Conservation (phyloP, 768 basidiomycete genomes). For the Mycena sanguinolenta region DNA sequence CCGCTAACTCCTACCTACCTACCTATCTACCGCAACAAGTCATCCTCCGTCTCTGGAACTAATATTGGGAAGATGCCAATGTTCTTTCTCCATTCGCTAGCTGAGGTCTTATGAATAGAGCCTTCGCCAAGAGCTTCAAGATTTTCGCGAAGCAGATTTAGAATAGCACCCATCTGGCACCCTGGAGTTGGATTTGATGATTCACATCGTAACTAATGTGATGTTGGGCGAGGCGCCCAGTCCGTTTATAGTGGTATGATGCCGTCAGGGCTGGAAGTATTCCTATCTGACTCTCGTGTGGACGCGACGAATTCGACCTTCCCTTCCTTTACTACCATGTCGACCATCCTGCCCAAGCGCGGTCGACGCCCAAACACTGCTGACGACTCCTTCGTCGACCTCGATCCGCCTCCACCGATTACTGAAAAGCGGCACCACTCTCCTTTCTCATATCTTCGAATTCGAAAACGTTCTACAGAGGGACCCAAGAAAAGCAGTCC, state of each 20-base stretch:
- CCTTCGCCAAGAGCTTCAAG: too few species aligned
- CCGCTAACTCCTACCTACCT: neutral
- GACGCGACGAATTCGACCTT: conserved; percentile 6
- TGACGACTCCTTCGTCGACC: conserved; percentile 33
- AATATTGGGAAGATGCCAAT: too few species aligned
- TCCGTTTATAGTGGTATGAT: conserved; percentile 4
- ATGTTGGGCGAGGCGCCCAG: conserved; percentile 12
- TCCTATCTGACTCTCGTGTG: conserved; percentile 8
- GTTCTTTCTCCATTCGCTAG: too few species aligned
- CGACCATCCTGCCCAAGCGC: conserved; percentile 29
- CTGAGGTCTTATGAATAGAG: too few species aligned
- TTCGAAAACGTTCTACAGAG: conserved; percentile 34
- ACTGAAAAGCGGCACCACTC: conserved; percentile 31
- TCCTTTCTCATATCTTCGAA: conserved; percentile 30
- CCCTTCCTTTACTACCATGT: conserved; percentile 18
- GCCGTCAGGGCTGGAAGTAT: conserved; percentile 15
- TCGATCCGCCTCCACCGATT: conserved; percentile 23
- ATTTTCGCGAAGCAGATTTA: neutral
- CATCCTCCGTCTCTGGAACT: too few species aligned
- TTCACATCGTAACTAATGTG: conserved; percentile 1
- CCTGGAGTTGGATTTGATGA: conserved; percentile 3
- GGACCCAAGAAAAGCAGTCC: conserved; percentile 9
- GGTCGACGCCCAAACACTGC: conserved; percentile 18
- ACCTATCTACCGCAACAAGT: too few species aligned
- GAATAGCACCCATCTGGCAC: neutral